Percentiles rank a stretch among this genome's conserved stretches.
phyloP scores from a whole-genome alignment of 768 basidiomycete species.

The Pulveroboletus sp. region DNA sequence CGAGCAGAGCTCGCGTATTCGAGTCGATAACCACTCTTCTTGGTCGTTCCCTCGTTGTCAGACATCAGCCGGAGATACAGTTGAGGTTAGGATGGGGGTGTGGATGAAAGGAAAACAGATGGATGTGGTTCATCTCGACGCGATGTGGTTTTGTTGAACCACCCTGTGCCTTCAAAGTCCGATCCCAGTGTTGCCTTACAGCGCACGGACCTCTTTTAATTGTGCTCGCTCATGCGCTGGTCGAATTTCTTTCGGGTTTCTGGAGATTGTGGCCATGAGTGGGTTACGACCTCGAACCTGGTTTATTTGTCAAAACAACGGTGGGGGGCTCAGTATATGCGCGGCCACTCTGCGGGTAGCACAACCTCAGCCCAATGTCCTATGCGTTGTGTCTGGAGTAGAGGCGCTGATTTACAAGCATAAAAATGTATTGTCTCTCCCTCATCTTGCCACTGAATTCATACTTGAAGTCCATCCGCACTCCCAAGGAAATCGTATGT shows the following conservation, averaged over 20 bases:
- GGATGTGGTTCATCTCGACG: conserved; percentile 37
- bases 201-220: conserved; percentile 33
- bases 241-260: conserved; percentile 12
- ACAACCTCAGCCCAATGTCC: neutral
- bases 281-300: conserved; percentile 7
- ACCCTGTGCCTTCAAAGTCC: conserved; percentile 36
- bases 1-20: conserved; percentile 68
- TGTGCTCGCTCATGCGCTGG: conserved; percentile 22
- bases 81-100: conserved; percentile 14
- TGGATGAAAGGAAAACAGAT: conserved; percentile 28
- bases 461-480: conserved; percentile 17
- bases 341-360: no score
- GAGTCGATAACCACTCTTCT: conserved; percentile 59
- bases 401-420: conserved; percentile 5
- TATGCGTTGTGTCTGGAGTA: conserved; percentile 1
- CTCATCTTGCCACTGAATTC: neutral
- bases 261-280: conserved; percentile 9
- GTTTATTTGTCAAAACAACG: conserved; percentile 33
- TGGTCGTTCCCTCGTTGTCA: conserved; percentile 33
- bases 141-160: conserved; percentile 37
- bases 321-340: neutral
- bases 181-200: conserved; percentile 29
- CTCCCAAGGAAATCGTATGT: conserved; percentile 35
- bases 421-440: conserved; percentile 2
- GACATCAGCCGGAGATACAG: conserved; percentile 27